Base-by-base conservation (phyloP, 768 basidiomycete species). In the Guyanaporus albipodus region DNA sequence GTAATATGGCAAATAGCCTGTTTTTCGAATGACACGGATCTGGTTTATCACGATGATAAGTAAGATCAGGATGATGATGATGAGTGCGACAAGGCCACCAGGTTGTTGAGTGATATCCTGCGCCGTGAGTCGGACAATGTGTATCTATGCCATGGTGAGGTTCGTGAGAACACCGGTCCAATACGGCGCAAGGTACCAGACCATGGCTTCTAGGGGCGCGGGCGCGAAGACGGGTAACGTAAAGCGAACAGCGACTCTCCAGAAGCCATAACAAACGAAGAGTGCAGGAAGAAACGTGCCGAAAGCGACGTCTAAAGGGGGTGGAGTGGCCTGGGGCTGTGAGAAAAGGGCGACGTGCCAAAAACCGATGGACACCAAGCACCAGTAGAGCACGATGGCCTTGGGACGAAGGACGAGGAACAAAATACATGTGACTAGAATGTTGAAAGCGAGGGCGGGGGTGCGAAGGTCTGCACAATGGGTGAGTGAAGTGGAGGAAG, bases 321-420 rank as follows among this genome's bases (percentile, higher is more conserved):
- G 89, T 28, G 87, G 85, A 6, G 73, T 73, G 1, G 71, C 73
- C 37, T 69, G 77, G 6, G 85, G 85, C 57, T 91, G 84, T 8
- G 86, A 86, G 57, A 90, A 91, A 32, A 93, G 75, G 0, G 79
- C 71, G 44, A 90, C 72, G 54, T 93, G 89, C 90, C 91, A 93
- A 62, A 79, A 92, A 2, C 89, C 86, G 36, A 88, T 85, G 68
- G 80, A 87, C 6, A 87, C 79, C n/a, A 89, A 70, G 57, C 75
- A 82, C 85, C 86, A 88, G 64, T 75, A 89, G 3, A 80, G 64
- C 26, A 88, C 68, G 51, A 88, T 74, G 3, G 84, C 73, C 56
- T 72, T 79, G 2, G 87, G 87, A 14, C 87, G 82, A 37, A 93
- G 71, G 38, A 92, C 55, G 32, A 88, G 70, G 63, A 88, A 89